Base-by-base conservation (phyloP, 148 eudicot species). In the Amaranthus cruentus region DNA sequence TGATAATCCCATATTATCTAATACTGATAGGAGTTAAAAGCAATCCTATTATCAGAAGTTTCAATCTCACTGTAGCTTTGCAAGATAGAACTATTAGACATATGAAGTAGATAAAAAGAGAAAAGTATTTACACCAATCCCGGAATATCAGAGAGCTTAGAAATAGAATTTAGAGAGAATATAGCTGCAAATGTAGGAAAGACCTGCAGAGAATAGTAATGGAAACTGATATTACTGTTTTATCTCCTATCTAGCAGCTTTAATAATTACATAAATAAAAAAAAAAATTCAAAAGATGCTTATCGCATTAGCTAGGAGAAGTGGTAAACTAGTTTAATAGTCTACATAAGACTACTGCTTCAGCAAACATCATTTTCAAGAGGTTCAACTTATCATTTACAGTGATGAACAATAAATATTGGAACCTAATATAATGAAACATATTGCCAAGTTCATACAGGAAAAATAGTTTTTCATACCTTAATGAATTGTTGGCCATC, bases 111-210 rank as follows among this genome's bases (percentile, higher is more conserved):
- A 60, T n/a, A 52, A 8, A 68, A 38, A 65, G 60, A 12, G 64
- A 57, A 6, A 57, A 70, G 61, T 43, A 85, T 90, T 85, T 80
- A 91, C 98, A 80, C 78, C 84, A 95, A 75, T 63, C 97, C 92
- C 13, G 97, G 96, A 13, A 88, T 43, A 54, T 67, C 12, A 47
- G 62, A 47, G 62, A 94, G 62, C 21, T 79, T n/a, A 44, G 92
- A 81, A 65, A 47, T 9, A 70, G 74, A n/a, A 70, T 72, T 86
- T 73, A 12, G 48, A 70, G 84, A 47, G 77, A 87, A 83, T 66
- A 94, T 62, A 66, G 96, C 84, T 57, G 89, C 85, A 85, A 91
- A 91, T 55, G 97, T 94, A 73, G 98, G 98, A 83, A 94, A 85
- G 69, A 94, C 97, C 98, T 94, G 82, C 73, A 81, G 51, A 28